A percentile compares a stretch with the other conserved stretches of the same genome.
phyloP scores from a whole-genome alignment of 257 asterid genomes.

The Nicotiana paniculata region DNA sequence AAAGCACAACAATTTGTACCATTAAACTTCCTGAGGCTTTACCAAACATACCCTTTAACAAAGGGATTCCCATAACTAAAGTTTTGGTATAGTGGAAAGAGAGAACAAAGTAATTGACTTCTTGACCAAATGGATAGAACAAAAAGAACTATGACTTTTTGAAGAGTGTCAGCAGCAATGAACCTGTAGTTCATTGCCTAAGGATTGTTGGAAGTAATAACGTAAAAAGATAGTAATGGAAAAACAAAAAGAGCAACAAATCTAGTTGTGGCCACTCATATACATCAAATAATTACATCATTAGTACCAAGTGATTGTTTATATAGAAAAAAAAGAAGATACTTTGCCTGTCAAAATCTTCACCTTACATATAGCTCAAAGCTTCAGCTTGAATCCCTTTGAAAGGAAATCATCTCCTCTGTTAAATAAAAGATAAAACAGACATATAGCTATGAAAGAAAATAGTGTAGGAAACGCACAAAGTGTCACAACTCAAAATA shows the following conservation, averaged over 20 bases:
- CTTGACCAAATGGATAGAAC: slow-evolving; percentile 36
- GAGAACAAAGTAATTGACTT: slow-evolving; percentile 43
- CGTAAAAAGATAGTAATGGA: slow-evolving; percentile 40
- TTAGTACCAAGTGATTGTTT: too few relatives aligned
- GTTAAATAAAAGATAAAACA: background rate
- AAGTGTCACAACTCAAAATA: too few relatives aligned
- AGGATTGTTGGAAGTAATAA: slow-evolving; percentile 41
- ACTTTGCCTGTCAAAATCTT: background rate
- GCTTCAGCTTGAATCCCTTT: background rate
- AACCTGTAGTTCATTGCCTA: slow-evolving; percentile 46
- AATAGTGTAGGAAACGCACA: background rate
- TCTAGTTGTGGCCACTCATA: slow-evolving; percentile 3
- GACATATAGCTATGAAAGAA: background rate
- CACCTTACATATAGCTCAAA: background rate
- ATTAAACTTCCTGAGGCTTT: slow-evolving; percentile 37
- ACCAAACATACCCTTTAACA: slow-evolving; percentile 45
- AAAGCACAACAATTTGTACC: slow-evolving; percentile 48
- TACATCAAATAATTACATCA: too few relatives aligned
- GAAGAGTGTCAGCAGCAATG: slow-evolving; percentile 47
- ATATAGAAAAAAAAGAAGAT: too few relatives aligned
- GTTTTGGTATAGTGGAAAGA: slow-evolving; percentile 42
- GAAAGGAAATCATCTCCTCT: background rate
- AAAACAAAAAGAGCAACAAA: slow-evolving; percentile 51
- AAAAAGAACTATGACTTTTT: slow-evolving; percentile 34
- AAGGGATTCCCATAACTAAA: slow-evolving; percentile 49